Percentiles rank a stretch among this genome's conserved stretches.
These are phyloP conservation scores for Didymella pinodella DNA, from an alignment of 2,329 filamentous ascomycete genomes.

Conservation along the genomic window DNA sequence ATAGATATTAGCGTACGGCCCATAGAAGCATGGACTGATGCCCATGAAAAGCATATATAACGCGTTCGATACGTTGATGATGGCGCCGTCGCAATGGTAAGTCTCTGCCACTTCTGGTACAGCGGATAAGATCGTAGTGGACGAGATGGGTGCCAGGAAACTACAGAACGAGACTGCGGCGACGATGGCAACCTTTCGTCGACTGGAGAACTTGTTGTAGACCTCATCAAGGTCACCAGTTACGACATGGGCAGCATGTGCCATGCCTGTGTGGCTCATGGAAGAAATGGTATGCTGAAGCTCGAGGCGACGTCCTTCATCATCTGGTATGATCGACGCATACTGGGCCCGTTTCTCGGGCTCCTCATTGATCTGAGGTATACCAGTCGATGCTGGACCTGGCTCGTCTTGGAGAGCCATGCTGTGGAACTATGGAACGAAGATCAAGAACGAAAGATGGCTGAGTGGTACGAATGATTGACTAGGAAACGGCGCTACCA, in stretches of 20 bases:
- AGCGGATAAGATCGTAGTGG: slow-evolving; percentile 75
- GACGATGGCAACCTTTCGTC: slow-evolving; percentile 73
- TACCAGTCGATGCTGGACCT: slow-evolving; percentile 27
- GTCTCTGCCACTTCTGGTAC: slow-evolving; percentile 75
- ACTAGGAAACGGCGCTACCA: neutral
- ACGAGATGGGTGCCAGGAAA: slow-evolving; percentile 77
- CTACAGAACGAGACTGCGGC: slow-evolving; percentile 75
- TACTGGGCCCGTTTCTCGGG: slow-evolving; percentile 40
- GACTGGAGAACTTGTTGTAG: slow-evolving; percentile 69
- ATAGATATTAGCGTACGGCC: slow-evolving; percentile 66
- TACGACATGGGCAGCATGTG: slow-evolving; percentile 35
- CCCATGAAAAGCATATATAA: slow-evolving; percentile 80
- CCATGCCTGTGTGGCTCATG: slow-evolving; percentile 46
- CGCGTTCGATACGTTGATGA: slow-evolving; percentile 78
- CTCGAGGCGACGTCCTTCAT: slow-evolving; percentile 29
- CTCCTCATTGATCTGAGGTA: slow-evolving; percentile 20
- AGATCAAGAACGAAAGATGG: neutral
- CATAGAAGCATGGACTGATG: slow-evolving; percentile 68
- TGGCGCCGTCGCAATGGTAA: slow-evolving; percentile 69
- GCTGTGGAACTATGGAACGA: slow-evolving; percentile 37
- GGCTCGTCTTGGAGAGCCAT: slow-evolving; percentile 40
- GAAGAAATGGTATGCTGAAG: slow-evolving; percentile 45
- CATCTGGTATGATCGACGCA: slow-evolving; percentile 40
- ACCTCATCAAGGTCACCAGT: slow-evolving; percentile 57
- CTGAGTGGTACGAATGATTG: neutral